phyloP scores from a whole-genome alignment of 345 rosid genomes.

The Eutrema heterophyllum region DNA sequence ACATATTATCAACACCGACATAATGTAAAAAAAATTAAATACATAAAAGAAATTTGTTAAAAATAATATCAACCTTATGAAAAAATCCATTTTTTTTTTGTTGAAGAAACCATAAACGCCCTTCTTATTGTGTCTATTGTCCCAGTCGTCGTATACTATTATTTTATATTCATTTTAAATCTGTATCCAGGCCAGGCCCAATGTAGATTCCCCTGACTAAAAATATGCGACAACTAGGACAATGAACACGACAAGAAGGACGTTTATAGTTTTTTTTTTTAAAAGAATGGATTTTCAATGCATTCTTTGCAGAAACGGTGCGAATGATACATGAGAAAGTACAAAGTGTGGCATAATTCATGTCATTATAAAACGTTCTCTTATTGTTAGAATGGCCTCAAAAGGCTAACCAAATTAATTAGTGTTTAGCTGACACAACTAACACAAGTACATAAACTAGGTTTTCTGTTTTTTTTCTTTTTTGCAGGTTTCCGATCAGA shows the following conservation, averaged over 20 bases:
- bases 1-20: too few species aligned
- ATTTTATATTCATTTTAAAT: slow-evolving; percentile 48
- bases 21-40: too few species aligned
- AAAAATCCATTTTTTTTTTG: too few species aligned
- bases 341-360: background rate
- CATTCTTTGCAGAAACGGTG: background rate
- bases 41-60: too few species aligned
- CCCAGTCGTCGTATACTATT: slow-evolving; percentile 45
- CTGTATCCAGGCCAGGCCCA: slow-evolving; percentile 50
- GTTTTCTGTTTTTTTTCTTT: too few species aligned
- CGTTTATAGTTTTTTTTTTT: slow-evolving; percentile 48
- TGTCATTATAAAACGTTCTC: background rate
- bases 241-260: slow-evolving; percentile 57
- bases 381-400: background rate
- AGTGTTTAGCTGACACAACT: too few species aligned
- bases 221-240: slow-evolving; percentile 54
- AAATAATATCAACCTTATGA: too few species aligned
- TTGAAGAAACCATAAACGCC: too few species aligned
- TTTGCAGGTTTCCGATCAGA: too few species aligned
- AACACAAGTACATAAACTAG: too few species aligned
- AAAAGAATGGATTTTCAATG: background rate
- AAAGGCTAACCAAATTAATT: background rate
- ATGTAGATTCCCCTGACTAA: slow-evolving; percentile 51
- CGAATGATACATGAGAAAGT: background rate
- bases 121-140: too few species aligned